A percentile compares a stretch with the other conserved stretches of the same genome.
These are phyloP conservation scores for Backusella psychrophila DNA, from an alignment of 192 early-diverging fungal genomes.

Conservation along the genomic window DNA sequence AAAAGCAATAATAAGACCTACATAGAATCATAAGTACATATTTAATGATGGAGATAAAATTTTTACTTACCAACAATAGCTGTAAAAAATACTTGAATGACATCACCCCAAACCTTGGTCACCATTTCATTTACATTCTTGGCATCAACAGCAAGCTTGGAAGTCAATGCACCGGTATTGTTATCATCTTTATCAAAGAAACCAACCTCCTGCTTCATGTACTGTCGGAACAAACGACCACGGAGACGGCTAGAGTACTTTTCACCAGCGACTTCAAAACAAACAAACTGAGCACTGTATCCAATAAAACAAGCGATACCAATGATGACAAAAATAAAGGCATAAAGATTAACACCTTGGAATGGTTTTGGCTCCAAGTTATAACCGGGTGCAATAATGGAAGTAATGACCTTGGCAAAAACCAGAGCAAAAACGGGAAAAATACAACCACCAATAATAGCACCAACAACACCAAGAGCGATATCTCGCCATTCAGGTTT, in stretches of 20 bases:
- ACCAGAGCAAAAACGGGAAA: slow-evolving; percentile 73
- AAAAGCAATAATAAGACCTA: slow-evolving; percentile 60
- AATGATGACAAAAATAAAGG: slow-evolving; percentile 32
- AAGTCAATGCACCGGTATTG: slow-evolving; percentile 74
- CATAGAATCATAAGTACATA: neutral
- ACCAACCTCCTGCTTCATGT: slow-evolving; percentile 80
- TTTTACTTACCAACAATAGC: slow-evolving; percentile 13
- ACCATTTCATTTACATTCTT: slow-evolving; percentile 47
- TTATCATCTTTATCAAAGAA: slow-evolving; percentile 80
- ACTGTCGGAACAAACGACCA: slow-evolving; percentile 58
- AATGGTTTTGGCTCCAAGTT: slow-evolving; percentile 26
- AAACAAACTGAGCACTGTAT: slow-evolving; percentile 51
- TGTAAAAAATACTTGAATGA: slow-evolving; percentile 26
- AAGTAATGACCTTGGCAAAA: slow-evolving; percentile 43
- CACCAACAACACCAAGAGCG: slow-evolving; percentile 53
- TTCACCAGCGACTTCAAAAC: slow-evolving; percentile 68
- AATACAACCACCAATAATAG: slow-evolving; percentile 64
- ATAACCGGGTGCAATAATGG: slow-evolving; percentile 31
- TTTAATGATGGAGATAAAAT: neutral
- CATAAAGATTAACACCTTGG: slow-evolving; percentile 37
- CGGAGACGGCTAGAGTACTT: slow-evolving; percentile 63
- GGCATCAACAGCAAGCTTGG: slow-evolving; percentile 78
- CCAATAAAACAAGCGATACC: slow-evolving; percentile 56
- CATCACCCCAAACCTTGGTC: slow-evolving; percentile 45
- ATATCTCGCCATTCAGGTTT: slow-evolving; percentile 48